These are phyloP conservation scores for Pharnaceum exiguum DNA, from an alignment of 148 eudicot species.

Conservation along the genomic window DNA sequence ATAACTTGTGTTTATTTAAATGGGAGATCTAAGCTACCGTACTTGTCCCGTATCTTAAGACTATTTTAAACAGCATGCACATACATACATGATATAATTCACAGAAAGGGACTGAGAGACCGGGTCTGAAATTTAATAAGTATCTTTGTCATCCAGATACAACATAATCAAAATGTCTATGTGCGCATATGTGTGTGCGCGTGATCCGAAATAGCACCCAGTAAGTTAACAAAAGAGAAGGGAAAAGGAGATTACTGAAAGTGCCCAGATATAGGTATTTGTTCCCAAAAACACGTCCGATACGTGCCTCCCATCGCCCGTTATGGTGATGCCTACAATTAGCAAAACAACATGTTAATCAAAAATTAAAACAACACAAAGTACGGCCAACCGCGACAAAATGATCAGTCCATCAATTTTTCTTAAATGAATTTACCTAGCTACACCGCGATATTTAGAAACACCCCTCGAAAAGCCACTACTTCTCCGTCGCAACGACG, in stretches of 20 bases:
- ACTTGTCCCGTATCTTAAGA: neutral
- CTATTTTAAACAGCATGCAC: conserved; percentile 14
- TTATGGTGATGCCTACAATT: conserved; percentile 77
- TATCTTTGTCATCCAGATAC: conserved; percentile 30
- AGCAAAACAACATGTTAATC: neutral
- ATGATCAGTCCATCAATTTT: neutral
- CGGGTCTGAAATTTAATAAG: conserved; percentile 22
- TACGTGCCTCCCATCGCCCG: conserved; percentile 74
- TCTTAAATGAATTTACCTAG: conserved; percentile 40
- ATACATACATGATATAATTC: conserved; percentile 14
- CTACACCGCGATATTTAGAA: conserved; percentile 93
- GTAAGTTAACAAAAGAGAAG: neutral
- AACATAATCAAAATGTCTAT: conserved; percentile 16
- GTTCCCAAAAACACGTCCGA: conserved; percentile 62
- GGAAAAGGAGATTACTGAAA: conserved; percentile 36
- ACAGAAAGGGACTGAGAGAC: conserved; percentile 14
- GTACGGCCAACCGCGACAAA: neutral
- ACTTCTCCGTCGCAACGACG: conserved; percentile 69
- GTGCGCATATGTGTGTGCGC: neutral
- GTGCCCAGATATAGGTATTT: conserved; percentile 69
- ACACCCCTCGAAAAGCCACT: conserved; percentile 93
- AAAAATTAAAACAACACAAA: neutral
- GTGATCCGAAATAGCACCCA: conserved; percentile 8
- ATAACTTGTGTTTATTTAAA: conserved; percentile 9
- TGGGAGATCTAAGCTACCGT: conserved; percentile 25